These are phyloP conservation scores for Hypoxylon sp. DNA, from an alignment of 2,329 filamentous ascomycete genomes.

Conservation along the genomic window DNA sequence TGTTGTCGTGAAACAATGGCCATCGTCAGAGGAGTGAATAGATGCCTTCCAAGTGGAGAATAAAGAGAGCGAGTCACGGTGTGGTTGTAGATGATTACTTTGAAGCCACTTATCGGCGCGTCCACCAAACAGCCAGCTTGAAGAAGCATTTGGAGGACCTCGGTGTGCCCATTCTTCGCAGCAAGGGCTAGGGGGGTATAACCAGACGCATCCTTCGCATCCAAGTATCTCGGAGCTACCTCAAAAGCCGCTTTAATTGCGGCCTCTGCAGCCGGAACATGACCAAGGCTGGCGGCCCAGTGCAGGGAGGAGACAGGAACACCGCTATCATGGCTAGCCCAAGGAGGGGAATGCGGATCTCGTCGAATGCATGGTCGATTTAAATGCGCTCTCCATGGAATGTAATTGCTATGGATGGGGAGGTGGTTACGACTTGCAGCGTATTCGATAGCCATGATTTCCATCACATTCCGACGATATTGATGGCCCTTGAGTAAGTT, in stretches of 20 bases:
- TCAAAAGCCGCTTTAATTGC: background rate
- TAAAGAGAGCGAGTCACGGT: background rate
- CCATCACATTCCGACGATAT: background rate
- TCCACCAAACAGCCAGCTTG: background rate
- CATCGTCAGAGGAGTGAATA: slow-evolving; percentile 1
- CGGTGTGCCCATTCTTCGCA: background rate
- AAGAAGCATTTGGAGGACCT: background rate
- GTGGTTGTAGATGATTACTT: background rate
- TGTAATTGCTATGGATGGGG: background rate
- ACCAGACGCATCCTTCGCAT: background rate
- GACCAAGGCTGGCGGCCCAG: background rate
- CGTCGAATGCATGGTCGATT: background rate
- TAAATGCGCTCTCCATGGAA: background rate
- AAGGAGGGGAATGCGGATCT: background rate
- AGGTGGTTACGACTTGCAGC: background rate
- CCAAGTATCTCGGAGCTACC: background rate
- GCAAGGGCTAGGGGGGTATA: background rate
- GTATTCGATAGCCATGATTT: background rate
- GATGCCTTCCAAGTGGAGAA: background rate
- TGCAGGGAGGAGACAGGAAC: slow-evolving; percentile 1
- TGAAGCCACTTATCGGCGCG: background rate
- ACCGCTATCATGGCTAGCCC: background rate
- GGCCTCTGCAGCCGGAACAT: background rate
- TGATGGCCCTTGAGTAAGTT: background rate
- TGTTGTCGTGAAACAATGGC: background rate